Base-by-base conservation (phyloP, 257 asterid genomes). In the Forsythia viridissima region DNA sequence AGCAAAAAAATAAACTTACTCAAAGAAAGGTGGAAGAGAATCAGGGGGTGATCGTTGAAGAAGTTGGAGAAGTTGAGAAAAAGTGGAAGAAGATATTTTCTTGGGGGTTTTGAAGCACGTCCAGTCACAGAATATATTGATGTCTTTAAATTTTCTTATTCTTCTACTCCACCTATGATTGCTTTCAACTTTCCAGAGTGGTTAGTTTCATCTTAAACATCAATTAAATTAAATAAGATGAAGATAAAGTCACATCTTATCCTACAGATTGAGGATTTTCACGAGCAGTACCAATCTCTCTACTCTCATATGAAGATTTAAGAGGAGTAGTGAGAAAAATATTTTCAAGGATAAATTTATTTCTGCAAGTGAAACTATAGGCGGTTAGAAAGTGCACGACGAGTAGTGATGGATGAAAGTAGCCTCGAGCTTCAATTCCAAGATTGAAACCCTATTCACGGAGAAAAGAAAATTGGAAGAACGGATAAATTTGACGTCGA, bases 21-120 rank as follows among this genome's bases (percentile, higher is more conserved):
- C 99, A 66, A 91, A 83, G 70, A 93, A 84, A 18, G 93, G 91
- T 77, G 86, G 97, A 34, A 96, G 92, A 40, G 89, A 79, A 40
- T 38, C 74, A 15, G 93, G 70, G 66, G 94, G 65, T 40, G 93
- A 87, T 34, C 82, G 86, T 71, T 80, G 94, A 55, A 96, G 93
- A 72, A 92, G 84, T 42, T 72, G 89, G 70, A 88, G 97, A 42
- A 93, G 85, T 76, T 82, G 89, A 79, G 90, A 70, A 40, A 90
- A 80, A 70, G 82, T 80, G 2, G 92, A 78, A 57, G 77, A 63
- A 6, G 70, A 77, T 68, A 77, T 75, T 16, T 77, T 86, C 51
- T 80, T 79, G 36, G 98, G 98, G 90, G 84, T 86, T 89, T 76
- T 88, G 94, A 63, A 83, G 85, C 69, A 90, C 92, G 73, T 87